Percentiles rank a stretch among this genome's conserved stretches.
These are phyloP conservation scores for Ascochyta fabae DNA, from an alignment of 2,329 filamentous ascomycete species.

Conservation along the genomic window DNA sequence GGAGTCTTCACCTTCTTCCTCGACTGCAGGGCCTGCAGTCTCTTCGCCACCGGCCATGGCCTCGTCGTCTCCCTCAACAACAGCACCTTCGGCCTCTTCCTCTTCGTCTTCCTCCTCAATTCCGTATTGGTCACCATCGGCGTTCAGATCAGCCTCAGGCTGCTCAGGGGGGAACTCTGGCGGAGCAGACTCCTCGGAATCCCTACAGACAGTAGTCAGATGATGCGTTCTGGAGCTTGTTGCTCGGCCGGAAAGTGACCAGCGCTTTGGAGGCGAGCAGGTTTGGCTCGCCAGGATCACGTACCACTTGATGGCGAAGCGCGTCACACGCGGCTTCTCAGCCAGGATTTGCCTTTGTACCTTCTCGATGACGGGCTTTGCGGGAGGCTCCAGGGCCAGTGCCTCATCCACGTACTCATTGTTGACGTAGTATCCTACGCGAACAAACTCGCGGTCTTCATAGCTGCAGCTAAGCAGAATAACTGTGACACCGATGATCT, in stretches of 20 bases:
- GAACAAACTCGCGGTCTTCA: slow-evolving; percentile 94
- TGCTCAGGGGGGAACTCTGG: slow-evolving; percentile 97
- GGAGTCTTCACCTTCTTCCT: slow-evolving; percentile 69
- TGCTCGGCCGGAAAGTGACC: neutral
- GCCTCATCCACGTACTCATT: slow-evolving; percentile 97
- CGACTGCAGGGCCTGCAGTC: slow-evolving; percentile 57
- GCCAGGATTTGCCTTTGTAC: slow-evolving; percentile 91
- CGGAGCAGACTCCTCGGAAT: slow-evolving; percentile 95
- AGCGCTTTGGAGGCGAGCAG: neutral
- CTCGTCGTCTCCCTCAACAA: slow-evolving; percentile 65
- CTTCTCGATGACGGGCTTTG: slow-evolving; percentile 91
- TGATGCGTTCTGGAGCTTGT: neutral
- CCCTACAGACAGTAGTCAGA: slow-evolving; percentile 65
- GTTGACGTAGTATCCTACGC: slow-evolving; percentile 99
- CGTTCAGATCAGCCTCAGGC: slow-evolving; percentile 88
- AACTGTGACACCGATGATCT: slow-evolving; percentile 96
- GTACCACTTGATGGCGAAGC: slow-evolving; percentile 98
- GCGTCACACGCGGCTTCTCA: slow-evolving; percentile 95
- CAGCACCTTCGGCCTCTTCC: slow-evolving; percentile 64
- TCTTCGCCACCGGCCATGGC: slow-evolving; percentile 77
- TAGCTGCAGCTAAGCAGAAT: slow-evolving; percentile 96
- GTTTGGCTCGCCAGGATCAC: slow-evolving; percentile 27
- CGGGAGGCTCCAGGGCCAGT: slow-evolving; percentile 84
- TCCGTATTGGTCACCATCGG: slow-evolving; percentile 85
- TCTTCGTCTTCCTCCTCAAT: slow-evolving; percentile 76